These are phyloP conservation scores for Neostapfia colusana DNA, from an alignment of 176 grass and related monocot species.

Conservation along the genomic window DNA sequence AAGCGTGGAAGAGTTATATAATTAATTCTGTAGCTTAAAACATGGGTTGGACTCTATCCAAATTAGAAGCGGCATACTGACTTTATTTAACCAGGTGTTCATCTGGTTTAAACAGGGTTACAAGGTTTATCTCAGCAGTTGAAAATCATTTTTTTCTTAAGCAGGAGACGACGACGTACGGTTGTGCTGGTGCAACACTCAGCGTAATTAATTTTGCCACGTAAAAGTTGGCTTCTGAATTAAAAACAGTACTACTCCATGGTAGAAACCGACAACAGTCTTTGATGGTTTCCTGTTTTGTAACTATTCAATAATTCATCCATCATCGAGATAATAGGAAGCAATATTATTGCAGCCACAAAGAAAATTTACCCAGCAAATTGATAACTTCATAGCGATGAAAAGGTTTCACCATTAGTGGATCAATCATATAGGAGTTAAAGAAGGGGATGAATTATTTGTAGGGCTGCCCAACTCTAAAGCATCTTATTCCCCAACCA, in stretches of 20 bases:
- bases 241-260: not conserved
- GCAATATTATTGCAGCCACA: not conserved
- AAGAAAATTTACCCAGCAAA: not conserved
- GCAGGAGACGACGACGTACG: not conserved
- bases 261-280: not conserved
- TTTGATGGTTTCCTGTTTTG: not conserved
- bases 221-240: not conserved
- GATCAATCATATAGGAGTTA: not conserved
- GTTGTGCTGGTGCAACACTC: not conserved
- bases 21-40: too few species aligned
- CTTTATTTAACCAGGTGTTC: too few species aligned
- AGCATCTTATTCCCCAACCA: not conserved
- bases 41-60: too few species aligned
- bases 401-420: not conserved
- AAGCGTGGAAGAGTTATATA: not conserved
- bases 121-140: not conserved
- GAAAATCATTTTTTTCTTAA: not conserved
- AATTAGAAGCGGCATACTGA: too few species aligned
- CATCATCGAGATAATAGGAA: not conserved
- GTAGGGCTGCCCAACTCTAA: not conserved
- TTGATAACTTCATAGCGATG: not conserved
- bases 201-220: not conserved
- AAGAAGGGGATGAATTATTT: not conserved
- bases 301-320: constrained; percentile 16
- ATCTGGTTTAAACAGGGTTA: too few species aligned